phyloP scores from a whole-genome alignment of 306 rosid species.

The Clitoria ternatea region DNA sequence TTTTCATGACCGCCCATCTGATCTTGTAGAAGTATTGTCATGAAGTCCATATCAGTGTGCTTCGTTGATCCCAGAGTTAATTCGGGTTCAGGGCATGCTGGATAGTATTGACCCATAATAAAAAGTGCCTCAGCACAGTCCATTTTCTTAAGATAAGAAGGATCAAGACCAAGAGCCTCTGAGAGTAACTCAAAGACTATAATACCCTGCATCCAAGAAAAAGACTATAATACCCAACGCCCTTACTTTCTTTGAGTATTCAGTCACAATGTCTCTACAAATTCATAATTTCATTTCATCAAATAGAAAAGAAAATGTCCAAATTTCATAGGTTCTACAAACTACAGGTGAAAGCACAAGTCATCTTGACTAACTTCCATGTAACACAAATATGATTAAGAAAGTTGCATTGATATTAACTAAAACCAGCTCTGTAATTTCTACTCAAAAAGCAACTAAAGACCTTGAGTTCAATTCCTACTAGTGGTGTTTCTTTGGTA shows the following conservation, averaged over 20 bases:
- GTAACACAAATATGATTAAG: background rate
- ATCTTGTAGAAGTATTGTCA: conserved; percentile 48
- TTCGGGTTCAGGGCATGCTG: conserved; percentile 38
- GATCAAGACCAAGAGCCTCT: conserved; percentile 29
- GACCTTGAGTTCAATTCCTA: background rate
- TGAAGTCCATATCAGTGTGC: conserved; percentile 34
- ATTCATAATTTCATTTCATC: background rate
- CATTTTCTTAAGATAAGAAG: conserved; percentile 16
- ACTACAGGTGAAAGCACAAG: background rate
- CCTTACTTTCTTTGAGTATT: conserved; percentile 38
- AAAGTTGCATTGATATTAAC: background rate
- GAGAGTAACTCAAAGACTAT: conserved; percentile 27
- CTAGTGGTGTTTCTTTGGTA: background rate
- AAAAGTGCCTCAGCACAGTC: conserved; percentile 3
- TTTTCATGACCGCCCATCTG: conserved; percentile 33
- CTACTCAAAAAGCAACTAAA: background rate
- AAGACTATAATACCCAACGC: conserved; percentile 12
- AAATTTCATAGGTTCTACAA: background rate
- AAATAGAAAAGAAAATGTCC: background rate
- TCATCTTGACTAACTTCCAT: background rate
- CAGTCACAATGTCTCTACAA: conserved; percentile 25
- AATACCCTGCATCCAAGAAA: too few species aligned
- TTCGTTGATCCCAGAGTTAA: conserved; percentile 14
- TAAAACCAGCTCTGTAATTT: background rate
- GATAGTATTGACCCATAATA: conserved; percentile 25